Evolutionary conservation across 23 red algal species (phyloP).

Genomic region (Porphyridium purpureum): DNA sequence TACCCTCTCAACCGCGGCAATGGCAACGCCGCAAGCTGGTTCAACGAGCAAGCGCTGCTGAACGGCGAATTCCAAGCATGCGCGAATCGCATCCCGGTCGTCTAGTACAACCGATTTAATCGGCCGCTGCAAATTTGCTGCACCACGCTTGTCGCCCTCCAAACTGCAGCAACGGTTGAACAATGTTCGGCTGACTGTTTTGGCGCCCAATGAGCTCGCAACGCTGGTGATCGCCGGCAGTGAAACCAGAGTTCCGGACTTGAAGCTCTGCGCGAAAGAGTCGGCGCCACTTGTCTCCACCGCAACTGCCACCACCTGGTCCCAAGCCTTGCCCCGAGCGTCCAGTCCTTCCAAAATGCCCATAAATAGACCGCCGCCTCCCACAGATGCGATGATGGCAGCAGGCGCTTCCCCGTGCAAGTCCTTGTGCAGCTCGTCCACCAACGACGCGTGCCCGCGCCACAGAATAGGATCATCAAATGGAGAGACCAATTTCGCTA

Average conservation of each 20-base stretch:
- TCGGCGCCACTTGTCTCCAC: conserved; percentile 61
- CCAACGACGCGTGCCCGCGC: conserved; percentile 37
- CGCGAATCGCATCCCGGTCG: conserved; percentile 61
- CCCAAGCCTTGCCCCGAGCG: conserved; percentile 8
- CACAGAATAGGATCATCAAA: conserved; percentile 67
- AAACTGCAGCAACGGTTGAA: neutral
- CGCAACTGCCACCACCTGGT: conserved; percentile 29
- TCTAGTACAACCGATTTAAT: conserved; percentile 18
- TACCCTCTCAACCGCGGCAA: conserved; percentile 20
- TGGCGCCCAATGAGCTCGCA: conserved; percentile 54
- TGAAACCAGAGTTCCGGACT: conserved; percentile 27
- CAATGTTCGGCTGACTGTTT: conserved; percentile 18
- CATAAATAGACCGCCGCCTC: conserved; percentile 74
- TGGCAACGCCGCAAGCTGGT: conserved; percentile 64
- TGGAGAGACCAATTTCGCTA: conserved; percentile 45
- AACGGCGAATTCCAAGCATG: conserved; percentile 32
- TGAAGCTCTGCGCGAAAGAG: conserved; percentile 54
- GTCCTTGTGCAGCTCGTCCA: conserved; percentile 48
- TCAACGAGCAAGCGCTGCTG: conserved; percentile 74
- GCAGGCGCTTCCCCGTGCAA: conserved; percentile 18
- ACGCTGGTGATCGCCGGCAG: conserved; percentile 36
- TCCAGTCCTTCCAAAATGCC: conserved; percentile 41
- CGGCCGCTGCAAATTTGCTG: conserved; percentile 11
- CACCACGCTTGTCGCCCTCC: neutral
- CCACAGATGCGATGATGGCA: conserved; percentile 37